Base-by-base conservation (phyloP, 768 basidiomycete species). In the Kondoa malvinella region DNA sequence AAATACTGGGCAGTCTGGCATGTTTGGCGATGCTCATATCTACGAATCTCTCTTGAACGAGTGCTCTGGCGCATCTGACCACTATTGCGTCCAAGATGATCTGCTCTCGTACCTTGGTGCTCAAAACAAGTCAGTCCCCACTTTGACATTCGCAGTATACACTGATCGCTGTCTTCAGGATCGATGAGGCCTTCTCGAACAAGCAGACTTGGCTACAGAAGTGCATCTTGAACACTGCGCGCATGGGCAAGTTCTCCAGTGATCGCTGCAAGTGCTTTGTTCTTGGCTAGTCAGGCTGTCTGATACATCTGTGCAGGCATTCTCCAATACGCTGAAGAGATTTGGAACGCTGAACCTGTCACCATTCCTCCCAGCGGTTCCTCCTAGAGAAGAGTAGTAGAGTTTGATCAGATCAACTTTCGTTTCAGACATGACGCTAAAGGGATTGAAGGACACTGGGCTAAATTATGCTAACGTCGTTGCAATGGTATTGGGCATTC, bases 221-320 rank as follows among this genome's bases (percentile, higher is more conserved):
- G 80, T 87, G 85, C 21, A 90, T 76, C 69, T 65, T 75, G 69
- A 77, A 74, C 15, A 70, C 74, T 12, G 72, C 74, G 64, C 72
- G 86, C 84, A 96, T 95, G 92, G 92, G 91, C 77, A 92, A 92
- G 75, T 96, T 96, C 81, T 91, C 89, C 77, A 89, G 88, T 34
- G 94, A 97, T 76, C 83, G 92, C 65, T 88, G 90, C 2, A n/a
- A n/a, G n/a, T n/a, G n/a, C n/a, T n/a, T n/a, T n/a, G n/a, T n/a
- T n/a, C n/a, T n/a, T n/a, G n/a, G n/a, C n/a, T n/a, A n/a, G n/a
- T n/a, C n/a, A n/a, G n/a, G n/a, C n/a, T n/a, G n/a, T n/a, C n/a
- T n/a, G n/a, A n/a, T n/a, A n/a, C n/a, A n/a, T n/a, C n/a, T n/a
- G n/a, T n/a, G n/a, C n/a, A n/a, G n/a, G 12, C 12, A 50, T 50